Percentiles rank a stretch among this genome's conserved stretches.
phyloP scores from a whole-genome alignment of 495 filamentous ascomycete species.

The Friedmanniomyces simplex region DNA sequence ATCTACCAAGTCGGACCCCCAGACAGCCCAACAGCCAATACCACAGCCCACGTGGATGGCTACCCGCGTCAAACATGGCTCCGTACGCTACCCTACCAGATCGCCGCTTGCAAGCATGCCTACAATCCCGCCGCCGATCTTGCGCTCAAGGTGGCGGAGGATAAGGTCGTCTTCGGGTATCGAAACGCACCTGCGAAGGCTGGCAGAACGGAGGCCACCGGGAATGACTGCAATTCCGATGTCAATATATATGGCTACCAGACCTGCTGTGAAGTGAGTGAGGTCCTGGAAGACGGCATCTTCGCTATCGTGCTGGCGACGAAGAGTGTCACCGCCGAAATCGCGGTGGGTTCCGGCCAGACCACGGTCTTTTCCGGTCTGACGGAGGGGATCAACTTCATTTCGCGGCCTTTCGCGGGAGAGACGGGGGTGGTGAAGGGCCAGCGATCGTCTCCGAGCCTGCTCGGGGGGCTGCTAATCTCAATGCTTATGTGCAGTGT shows the following conservation, averaged over 20 bases:
- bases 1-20: conserved; percentile 38
- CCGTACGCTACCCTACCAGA: conserved; percentile 51
- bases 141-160: conserved; percentile 21
- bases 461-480: conserved; percentile 42
- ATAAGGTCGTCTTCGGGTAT: conserved; percentile 57
- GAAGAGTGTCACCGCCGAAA: conserved; percentile 30
- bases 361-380: conserved; percentile 34
- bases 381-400: conserved; percentile 43
- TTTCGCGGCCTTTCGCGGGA: conserved; percentile 39
- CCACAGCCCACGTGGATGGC: conserved; percentile 39
- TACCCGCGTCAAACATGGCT: conserved; percentile 47
- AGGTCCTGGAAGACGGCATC: conserved; percentile 34
- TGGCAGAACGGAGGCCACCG: conserved; percentile 32
- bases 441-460: conserved; percentile 39
- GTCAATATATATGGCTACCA: background rate
- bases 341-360: conserved; percentile 40
- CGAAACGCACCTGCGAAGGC: conserved; percentile 35
- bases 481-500: conserved; percentile 32
- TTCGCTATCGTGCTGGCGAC: conserved; percentile 37
- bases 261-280: background rate
- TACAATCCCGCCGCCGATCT: conserved; percentile 1
- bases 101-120: conserved; percentile 29
- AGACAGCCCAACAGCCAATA: conserved; percentile 26
- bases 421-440: conserved; percentile 43
- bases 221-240: conserved; percentile 21